phyloP scores from a whole-genome alignment of 805 yeast genomes.

The Ogataea pilisensis region DNA sequence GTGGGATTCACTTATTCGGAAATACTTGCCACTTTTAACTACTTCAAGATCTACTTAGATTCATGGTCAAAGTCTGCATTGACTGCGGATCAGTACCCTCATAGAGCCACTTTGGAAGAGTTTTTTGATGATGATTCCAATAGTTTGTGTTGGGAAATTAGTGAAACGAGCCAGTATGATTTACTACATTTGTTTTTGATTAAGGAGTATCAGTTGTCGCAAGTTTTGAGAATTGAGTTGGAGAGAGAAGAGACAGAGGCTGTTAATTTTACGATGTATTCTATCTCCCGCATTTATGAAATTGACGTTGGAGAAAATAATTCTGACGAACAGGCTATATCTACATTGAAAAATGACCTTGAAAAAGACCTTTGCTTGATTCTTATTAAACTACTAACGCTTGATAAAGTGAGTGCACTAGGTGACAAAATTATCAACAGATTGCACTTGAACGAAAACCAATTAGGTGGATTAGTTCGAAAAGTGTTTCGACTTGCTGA shows the following conservation, averaged over 20 bases:
- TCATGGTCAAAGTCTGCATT: background rate
- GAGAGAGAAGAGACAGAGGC: conserved; percentile 53
- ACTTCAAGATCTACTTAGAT: conserved; percentile 23
- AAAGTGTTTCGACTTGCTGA: conserved; percentile 3
- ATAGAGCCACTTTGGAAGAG: conserved; percentile 30
- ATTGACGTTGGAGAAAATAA: conserved; percentile 9
- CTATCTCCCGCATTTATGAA: conserved; percentile 5
- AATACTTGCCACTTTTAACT: conserved; percentile 22
- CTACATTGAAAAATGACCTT: background rate
- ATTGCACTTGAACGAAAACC: conserved; percentile 21
- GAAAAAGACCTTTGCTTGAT: conserved; percentile 23
- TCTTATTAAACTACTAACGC: conserved; percentile 21
- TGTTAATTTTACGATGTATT: conserved; percentile 23
- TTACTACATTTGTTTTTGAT: conserved; percentile 42
- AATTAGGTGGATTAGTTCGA: conserved; percentile 20
- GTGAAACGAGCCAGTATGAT: conserved; percentile 19
- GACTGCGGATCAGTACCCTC: conserved; percentile 9
- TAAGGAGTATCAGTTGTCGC: conserved; percentile 46
- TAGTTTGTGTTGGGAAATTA: background rate
- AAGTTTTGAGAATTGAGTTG: conserved; percentile 32
- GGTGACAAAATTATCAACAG: conserved; percentile 14
- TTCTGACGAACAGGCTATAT: background rate
- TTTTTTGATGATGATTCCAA: conserved; percentile 26
- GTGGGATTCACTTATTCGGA: conserved; percentile 12
- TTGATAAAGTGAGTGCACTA: conserved; percentile 15